Percentiles rank a stretch among this genome's conserved stretches.
Evolutionary conservation across 2,329 filamentous ascomycete species (phyloP).

Genomic region (Exophiala spinifera): DNA sequence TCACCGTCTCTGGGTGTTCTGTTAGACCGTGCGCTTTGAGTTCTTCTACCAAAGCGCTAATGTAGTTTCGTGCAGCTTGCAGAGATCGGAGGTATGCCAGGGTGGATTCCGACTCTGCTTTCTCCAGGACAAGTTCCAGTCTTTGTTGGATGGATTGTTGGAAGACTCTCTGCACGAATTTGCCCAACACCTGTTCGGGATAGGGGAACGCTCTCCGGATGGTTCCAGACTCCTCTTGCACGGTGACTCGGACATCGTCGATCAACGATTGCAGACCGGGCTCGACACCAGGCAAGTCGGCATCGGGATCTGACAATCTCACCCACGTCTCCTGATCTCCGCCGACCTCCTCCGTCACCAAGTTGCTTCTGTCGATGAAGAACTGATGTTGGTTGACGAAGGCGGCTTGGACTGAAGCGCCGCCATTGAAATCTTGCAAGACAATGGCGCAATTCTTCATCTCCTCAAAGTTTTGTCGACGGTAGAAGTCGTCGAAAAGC

Average conservation of each 20-base stretch:
- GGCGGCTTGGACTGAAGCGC: constrained; percentile 87
- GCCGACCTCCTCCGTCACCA: constrained; percentile 78
- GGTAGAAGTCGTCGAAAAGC: constrained; percentile 96
- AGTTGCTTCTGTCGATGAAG: constrained; percentile 92
- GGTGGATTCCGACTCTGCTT: constrained; percentile 86
- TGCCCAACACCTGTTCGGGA: constrained; percentile 87
- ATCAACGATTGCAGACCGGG: constrained; percentile 86
- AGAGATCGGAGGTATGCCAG: constrained; percentile 86
- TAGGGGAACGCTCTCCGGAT: constrained; percentile 96
- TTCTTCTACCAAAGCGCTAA: constrained; percentile 83
- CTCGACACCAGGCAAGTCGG: constrained; percentile 86
- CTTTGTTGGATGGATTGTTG: constrained; percentile 97
- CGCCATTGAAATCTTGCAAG: constrained; percentile 91
- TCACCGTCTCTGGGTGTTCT: constrained; percentile 88
- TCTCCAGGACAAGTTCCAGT: constrained; percentile 91
- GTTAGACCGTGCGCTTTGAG: constrained; percentile 91
- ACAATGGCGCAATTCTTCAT: constrained; percentile 98
- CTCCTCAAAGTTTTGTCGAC: constrained; percentile 90
- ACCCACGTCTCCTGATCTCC: constrained; percentile 72
- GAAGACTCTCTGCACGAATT: constrained; percentile 93
- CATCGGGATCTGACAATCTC: constrained; percentile 86
- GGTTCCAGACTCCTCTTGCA: constrained; percentile 95
- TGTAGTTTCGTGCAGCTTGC: constrained; percentile 86
- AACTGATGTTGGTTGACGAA: constrained; percentile 99
- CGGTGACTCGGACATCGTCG: constrained; percentile 90